Conservation (phyloP, 2,329 filamentous ascomycete genomes). For the Helotiales sp. region DNA sequence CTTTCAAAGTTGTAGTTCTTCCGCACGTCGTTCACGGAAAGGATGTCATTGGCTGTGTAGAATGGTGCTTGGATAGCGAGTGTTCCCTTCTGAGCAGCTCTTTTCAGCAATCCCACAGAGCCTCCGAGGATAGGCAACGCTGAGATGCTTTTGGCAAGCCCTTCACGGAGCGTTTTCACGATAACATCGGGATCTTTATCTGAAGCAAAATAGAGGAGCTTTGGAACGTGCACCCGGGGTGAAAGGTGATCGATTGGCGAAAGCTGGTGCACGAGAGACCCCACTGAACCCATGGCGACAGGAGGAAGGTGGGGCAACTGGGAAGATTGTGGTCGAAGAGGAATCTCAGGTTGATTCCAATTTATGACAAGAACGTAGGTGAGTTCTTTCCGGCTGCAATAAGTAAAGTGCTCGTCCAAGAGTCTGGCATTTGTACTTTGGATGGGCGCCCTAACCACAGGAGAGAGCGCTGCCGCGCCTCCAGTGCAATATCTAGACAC, state of each 20-base stretch:
- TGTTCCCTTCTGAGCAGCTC: constrained; percentile 2
- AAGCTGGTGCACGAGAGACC: background rate
- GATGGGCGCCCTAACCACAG: background rate
- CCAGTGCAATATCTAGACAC: background rate
- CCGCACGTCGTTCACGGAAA: background rate
- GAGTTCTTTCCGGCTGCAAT: background rate
- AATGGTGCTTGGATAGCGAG: background rate
- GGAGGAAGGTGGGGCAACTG: background rate
- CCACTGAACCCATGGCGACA: background rate
- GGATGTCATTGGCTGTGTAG: background rate
- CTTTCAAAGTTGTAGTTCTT: background rate
- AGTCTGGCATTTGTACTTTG: background rate
- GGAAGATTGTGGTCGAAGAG: too few relatives aligned
- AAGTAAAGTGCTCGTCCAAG: background rate
- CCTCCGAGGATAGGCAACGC: constrained; percentile 8
- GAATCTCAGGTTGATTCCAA: too few relatives aligned
- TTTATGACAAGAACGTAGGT: too few relatives aligned
- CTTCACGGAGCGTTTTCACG: background rate
- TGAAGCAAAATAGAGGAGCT: background rate
- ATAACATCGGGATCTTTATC: background rate
- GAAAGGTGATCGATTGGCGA: background rate
- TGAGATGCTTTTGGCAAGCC: background rate
- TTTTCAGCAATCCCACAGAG: background rate
- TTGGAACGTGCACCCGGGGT: background rate
- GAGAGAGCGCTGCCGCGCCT: background rate